Conservation (phyloP, 441 rosid species). For the Breynia disticha region DNA sequence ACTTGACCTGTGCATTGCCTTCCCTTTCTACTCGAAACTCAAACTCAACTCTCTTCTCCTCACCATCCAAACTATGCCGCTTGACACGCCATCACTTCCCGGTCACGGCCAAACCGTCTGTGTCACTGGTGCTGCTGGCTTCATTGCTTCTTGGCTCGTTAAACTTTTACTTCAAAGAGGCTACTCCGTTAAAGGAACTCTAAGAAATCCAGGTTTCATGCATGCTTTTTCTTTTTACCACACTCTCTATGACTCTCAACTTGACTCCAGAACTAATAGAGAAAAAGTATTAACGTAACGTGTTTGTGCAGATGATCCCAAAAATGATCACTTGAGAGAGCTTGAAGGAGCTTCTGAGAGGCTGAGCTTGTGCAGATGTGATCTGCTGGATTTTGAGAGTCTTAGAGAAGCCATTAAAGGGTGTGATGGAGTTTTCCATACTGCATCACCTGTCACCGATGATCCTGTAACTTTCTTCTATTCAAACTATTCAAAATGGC, state of each 20-base stretch:
- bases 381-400: slow-evolving; percentile 63
- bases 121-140: slow-evolving; percentile 94
- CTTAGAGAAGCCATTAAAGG: slow-evolving; percentile 54
- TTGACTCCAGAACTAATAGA: too few relatives aligned
- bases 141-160: slow-evolving; percentile 89
- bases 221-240: not conserved
- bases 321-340: slow-evolving; percentile 69
- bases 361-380: slow-evolving; percentile 55
- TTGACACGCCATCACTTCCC: slow-evolving; percentile 33
- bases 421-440: slow-evolving; percentile 84
- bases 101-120: slow-evolving; percentile 64
- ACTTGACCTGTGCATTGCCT: not conserved
- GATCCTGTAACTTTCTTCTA: slow-evolving; percentile 47
- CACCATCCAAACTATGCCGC: slow-evolving; percentile 29
- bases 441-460: slow-evolving; percentile 81
- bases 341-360: slow-evolving; percentile 82
- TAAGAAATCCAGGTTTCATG: slow-evolving; percentile 77
- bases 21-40: not conserved
- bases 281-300: too few relatives aligned
- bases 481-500: too few relatives aligned
- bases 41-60: not conserved
- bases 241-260: too few relatives aligned
- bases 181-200: slow-evolving; percentile 71
- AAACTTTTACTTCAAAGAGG: slow-evolving; percentile 66
- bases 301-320: slow-evolving; percentile 50